phyloP scores from a whole-genome alignment of 768 basidiomycete species.

The Ephemerocybe angulata region DNA sequence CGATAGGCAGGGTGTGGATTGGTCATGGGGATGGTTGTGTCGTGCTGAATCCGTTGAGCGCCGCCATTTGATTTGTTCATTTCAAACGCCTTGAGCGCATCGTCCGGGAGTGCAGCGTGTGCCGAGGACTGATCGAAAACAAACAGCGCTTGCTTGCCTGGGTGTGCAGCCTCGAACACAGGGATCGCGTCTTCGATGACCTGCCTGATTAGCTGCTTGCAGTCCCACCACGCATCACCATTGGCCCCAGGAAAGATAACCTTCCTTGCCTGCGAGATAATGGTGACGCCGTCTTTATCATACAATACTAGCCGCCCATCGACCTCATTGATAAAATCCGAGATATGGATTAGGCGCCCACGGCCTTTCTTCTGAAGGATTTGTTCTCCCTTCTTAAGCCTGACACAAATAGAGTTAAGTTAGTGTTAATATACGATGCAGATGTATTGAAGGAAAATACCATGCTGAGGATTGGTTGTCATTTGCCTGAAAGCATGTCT shows the following conservation, averaged over 20 bases:
- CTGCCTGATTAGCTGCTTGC: slow-evolving; percentile 25
- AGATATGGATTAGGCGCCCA: slow-evolving; percentile 37
- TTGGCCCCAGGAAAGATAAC: slow-evolving; percentile 36
- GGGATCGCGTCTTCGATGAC: no score
- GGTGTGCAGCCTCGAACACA: slow-evolving; percentile 36
- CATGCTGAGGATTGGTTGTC: slow-evolving; percentile 15
- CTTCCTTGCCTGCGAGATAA: slow-evolving; percentile 27
- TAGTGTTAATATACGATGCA: neutral
- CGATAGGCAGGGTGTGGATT: slow-evolving; percentile 26
- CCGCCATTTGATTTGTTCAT: slow-evolving; percentile 42
- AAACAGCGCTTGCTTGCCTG: slow-evolving; percentile 28
- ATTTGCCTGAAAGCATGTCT: slow-evolving; percentile 27
- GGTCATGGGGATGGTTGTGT: slow-evolving; percentile 35
- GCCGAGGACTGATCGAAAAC: slow-evolving; percentile 43
- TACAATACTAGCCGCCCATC: slow-evolving; percentile 27
- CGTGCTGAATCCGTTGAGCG: slow-evolving; percentile 29
- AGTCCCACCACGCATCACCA: slow-evolving; percentile 39
- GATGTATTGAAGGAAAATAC: neutral
- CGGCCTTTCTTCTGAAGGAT: slow-evolving; percentile 26
- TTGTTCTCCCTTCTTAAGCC: slow-evolving; percentile 16
- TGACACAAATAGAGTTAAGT: neutral
- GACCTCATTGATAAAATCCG: slow-evolving; percentile 35
- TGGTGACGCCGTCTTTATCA: slow-evolving; percentile 20
- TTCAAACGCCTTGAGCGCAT: slow-evolving; percentile 38
- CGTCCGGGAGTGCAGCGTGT: slow-evolving; percentile 32